phyloP scores from a whole-genome alignment of 257 asterid genomes.

The Gynochthodes officinalis region DNA sequence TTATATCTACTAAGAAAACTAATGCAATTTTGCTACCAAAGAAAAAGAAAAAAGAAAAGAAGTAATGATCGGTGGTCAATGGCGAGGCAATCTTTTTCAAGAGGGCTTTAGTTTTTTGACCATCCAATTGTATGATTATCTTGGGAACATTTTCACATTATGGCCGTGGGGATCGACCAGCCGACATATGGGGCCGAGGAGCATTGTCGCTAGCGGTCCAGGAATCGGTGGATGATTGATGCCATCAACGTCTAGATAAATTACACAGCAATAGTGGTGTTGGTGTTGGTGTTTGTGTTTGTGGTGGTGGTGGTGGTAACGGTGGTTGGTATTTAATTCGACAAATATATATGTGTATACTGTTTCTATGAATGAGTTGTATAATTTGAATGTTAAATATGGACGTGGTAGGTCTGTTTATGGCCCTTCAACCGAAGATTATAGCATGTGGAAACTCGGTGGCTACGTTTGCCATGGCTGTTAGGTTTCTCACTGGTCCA shows the following conservation, averaged over 20 bases:
- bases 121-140: slow-evolving; percentile 35
- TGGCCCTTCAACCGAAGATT: slow-evolving; percentile 97
- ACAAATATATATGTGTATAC: background rate
- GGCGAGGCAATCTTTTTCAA: background rate
- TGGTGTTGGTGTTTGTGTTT: no score
- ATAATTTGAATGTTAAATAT: slow-evolving; percentile 14
- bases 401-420: slow-evolving; percentile 69
- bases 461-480: slow-evolving; percentile 94
- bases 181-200: slow-evolving; percentile 37
- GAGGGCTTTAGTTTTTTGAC: slow-evolving; percentile 9
- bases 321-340: slow-evolving; percentile 31
- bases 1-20: background rate
- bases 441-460: slow-evolving; percentile 96
- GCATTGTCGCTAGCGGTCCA: slow-evolving; percentile 32
- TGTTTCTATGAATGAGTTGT: slow-evolving; percentile 33
- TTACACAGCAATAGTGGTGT: background rate
- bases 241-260: slow-evolving; percentile 13
- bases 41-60: no score
- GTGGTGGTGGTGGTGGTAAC: slow-evolving; percentile 13
- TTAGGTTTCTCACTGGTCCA: slow-evolving; percentile 92
- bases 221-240: slow-evolving; percentile 24
- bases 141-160: no score
- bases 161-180: slow-evolving; percentile 13
- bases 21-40: background rate
- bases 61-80: slow-evolving; percentile 6